Evolutionary conservation across 805 yeast species (phyloP).

Genomic region (Nakazawaea holstii): DNA sequence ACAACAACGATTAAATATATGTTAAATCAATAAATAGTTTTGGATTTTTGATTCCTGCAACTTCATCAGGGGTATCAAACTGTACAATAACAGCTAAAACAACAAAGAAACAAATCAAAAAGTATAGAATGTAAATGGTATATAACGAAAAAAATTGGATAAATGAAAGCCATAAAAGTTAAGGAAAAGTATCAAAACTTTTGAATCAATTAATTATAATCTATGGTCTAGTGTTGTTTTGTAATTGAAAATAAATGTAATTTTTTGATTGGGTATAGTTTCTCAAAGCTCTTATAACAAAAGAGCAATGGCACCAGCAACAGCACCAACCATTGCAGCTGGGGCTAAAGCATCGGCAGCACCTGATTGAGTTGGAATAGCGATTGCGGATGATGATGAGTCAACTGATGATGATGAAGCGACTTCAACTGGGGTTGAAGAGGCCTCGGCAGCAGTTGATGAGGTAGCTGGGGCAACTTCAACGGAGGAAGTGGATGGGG

Average conservation of each 20-base stretch:
- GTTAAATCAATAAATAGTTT: no score
- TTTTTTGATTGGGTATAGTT: no score
- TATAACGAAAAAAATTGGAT: background rate
- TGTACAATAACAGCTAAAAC: background rate
- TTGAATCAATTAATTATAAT: background rate
- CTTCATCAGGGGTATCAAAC: no score
- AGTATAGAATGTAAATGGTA: background rate
- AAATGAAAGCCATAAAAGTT: background rate
- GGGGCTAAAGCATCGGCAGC: constrained; percentile 19
- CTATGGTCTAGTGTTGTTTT: no score
- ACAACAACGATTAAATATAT: no score
- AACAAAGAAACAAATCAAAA: background rate
- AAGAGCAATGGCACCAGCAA: constrained; percentile 21
- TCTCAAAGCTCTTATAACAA: constrained; percentile 5
- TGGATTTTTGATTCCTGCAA: no score
- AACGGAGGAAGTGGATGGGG: constrained; percentile 22
- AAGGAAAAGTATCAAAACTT: no score
- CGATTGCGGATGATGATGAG: constrained; percentile 15
- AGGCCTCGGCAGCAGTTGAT: constrained; percentile 19
- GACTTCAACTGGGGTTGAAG: constrained; percentile 20
- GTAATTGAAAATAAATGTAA: no score
- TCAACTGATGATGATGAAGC: constrained; percentile 21
- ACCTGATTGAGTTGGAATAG: constrained; percentile 12
- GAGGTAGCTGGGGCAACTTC: constrained; percentile 21
- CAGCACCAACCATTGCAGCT: constrained; percentile 14